Base-by-base conservation (phyloP, 495 filamentous ascomycete species). In the Podospora comata region DNA sequence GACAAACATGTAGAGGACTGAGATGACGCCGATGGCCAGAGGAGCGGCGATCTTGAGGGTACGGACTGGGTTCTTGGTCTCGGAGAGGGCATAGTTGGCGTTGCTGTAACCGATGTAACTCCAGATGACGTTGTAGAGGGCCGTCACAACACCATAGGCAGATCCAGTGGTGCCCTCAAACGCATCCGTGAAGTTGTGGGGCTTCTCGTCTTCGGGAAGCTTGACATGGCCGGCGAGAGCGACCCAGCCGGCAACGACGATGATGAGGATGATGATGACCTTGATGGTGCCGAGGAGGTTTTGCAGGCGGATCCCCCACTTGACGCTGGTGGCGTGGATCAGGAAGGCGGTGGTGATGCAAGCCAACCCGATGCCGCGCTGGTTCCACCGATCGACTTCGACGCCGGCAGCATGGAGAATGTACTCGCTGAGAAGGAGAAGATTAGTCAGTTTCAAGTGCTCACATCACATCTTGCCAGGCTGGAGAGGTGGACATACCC, bases 251-350 rank as follows among this genome's bases (percentile, higher is more conserved):
- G 83, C 79, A 48, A 89, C 84, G 30, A 90, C 82, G 68, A 92
- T 90, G 73, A 91, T 84, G 16, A 89, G 53, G 27, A 92, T 83
- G 66, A 92, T 84, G 30, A 86, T 72, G 28, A 92, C 83, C 71
- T 93, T 93, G 79, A 91, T 83, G 26, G 86, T 71, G 18, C 88
- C 90, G 5, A 93, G 82, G 2, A 87, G 64, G 74, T 91, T 91
- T 58, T 87, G 84, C 1, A 92, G 80, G 11, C 86, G 83, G 66
- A 92, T 81, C 16, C 90, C 90, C 85, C 88, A 90, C 76, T 90
- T 91, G 30, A 88, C 79, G 1, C 87, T 80, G 19, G 82, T 76
- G 2, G 86, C 76, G 67, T 92, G 88, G 60, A 92, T 79, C 5
- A 85, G 72, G 65, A 90, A 87, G 1, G 88, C 85, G 34, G 84